phyloP scores from a whole-genome alignment of 2,329 filamentous ascomycete species.

The Fusarium abutilonis region DNA sequence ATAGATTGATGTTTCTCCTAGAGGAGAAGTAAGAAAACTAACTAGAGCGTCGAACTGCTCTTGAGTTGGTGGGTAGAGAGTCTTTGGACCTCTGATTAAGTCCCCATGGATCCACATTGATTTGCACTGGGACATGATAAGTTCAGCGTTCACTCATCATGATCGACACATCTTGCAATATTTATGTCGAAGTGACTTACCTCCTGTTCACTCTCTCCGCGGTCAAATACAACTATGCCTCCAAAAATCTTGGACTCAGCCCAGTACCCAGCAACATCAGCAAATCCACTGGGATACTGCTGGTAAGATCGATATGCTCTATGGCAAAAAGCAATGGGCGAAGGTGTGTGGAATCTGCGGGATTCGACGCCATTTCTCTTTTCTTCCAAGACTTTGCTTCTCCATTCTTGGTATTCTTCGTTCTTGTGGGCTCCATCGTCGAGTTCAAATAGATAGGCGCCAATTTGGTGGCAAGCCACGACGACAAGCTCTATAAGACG shows the following conservation, averaged over 20 bases:
- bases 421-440: conserved; percentile 24
- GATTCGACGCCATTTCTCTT: not conserved
- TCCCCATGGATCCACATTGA: conserved; percentile 25
- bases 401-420: conserved; percentile 7
- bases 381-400: not conserved
- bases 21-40: not conserved
- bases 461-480: conserved; percentile 24
- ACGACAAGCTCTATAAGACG: conserved; percentile 21
- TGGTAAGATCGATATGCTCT: conserved; percentile 8
- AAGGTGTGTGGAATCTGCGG: not conserved
- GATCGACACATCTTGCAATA: no score
- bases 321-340: conserved; percentile 11
- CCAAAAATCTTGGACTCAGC: conserved; percentile 26
- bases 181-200: no score
- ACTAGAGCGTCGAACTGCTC: conserved; percentile 10
- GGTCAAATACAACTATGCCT: conserved; percentile 16
- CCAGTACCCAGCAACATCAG: conserved; percentile 24
- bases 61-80: conserved; percentile 22
- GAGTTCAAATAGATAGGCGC: conserved; percentile 10
- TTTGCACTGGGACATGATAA: no score
- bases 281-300: conserved; percentile 15
- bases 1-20: fast-evolving
- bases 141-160: no score
- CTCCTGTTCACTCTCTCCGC: conserved; percentile 20
- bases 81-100: not conserved